Evolutionary conservation across 1,139 yeast species (phyloP), one percentile per base, ranked within the genome.

Genomic region (Citeromyces hawaiiensis): DNA sequence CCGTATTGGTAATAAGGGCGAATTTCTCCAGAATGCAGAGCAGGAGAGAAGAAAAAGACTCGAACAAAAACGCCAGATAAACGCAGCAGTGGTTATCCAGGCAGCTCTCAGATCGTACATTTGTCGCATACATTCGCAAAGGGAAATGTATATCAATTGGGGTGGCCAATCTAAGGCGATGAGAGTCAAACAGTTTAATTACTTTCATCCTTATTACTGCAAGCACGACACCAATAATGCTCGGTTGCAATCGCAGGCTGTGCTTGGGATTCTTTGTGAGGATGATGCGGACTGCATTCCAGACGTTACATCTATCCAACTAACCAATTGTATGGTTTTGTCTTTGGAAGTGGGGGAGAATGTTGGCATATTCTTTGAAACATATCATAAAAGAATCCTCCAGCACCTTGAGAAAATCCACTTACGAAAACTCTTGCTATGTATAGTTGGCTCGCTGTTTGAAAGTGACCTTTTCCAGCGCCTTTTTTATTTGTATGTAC

Each of bases 31-130:
- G 45, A 73, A 70, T 45, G 76, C 94, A 4, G 72, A 74, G 47
- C 60, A 61, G 35, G 88, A 83, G 46, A 66, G 97, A 30, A 70
- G 67, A 44, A 70, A 69, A 43, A 66, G 96, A 43, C 87, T 83
- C 44, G 56, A 60, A 37, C 66, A 61, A 21, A 66, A 85, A 29
- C 55, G 59, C 13, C 67, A 66, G 41, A 72, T 67, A 35, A 61
- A 56, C 34, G 70, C 82, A 2, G 76, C 77, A 0, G 43, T 54
- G 1, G 43, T 55, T 6, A 56, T 88, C 30, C 93, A 83, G 50
- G 49, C 58, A 8, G 49, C 61, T 14, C 58, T 75, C 4, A 55
- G 71, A 36, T 52, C 63, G 30, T 61, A 61, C 43, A 46, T 68
- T 4, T 61, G 58, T 9, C 49, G 63, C 35, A 42, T 42, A n/a